Evolutionary conservation across 129 eudicot genomes (phyloP).

Genomic region (Flaveria bidentis): DNA sequence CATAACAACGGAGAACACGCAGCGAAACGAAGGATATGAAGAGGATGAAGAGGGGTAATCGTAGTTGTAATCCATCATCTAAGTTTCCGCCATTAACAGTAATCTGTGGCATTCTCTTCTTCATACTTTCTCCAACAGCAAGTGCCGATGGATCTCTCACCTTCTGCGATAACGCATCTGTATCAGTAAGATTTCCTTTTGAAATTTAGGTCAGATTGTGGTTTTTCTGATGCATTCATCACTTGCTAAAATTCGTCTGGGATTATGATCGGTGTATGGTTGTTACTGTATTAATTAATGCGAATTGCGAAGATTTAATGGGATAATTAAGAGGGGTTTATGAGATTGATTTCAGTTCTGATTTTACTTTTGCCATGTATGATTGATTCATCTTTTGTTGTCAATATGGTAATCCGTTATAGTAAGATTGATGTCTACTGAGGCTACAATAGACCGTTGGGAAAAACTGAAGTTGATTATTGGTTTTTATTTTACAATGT

Average conservation of each 20-base stretch:
- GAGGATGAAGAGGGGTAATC: conserved; percentile 35
- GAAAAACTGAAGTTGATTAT: neutral
- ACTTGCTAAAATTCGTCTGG: neutral
- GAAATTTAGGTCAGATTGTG: conserved; percentile 15
- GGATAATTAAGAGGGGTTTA: conserved; percentile 5
- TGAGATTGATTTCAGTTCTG: conserved; percentile 4
- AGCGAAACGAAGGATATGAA: conserved; percentile 26
- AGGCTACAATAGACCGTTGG: conserved; percentile 1
- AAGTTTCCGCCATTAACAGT: conserved; percentile 14
- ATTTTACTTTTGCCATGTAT: neutral
- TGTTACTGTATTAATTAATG: neutral
- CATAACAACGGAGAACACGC: conserved; percentile 9
- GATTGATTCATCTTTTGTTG: neutral
- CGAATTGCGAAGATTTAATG: conserved; percentile 6
- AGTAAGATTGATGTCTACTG: neutral
- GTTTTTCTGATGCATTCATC: neutral
- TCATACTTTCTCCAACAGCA: conserved; percentile 27
- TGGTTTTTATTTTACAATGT: neutral
- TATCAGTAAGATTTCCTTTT: conserved; percentile 34
- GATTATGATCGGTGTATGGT: neutral
- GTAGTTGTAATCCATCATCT: conserved; percentile 8
- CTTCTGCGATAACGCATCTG: conserved; percentile 36
- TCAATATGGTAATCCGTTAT: neutral
- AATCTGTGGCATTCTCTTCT: conserved; percentile 27
- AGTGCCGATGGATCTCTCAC: conserved; percentile 40